phyloP scores from a whole-genome alignment of 116 monocot species.

The Papilionanthe hybrid region DNA sequence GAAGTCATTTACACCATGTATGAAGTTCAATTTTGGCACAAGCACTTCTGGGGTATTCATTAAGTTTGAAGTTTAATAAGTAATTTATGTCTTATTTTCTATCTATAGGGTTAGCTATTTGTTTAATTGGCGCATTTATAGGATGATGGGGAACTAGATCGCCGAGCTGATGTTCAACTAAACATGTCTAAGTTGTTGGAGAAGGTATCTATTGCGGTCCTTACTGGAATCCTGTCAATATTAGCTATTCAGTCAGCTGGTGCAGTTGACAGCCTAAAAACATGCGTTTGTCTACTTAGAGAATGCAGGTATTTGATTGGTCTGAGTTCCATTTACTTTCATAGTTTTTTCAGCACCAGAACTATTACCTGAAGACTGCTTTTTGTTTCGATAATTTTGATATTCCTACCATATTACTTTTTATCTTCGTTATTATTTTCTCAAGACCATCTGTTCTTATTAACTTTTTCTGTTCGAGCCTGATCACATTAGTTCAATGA shows the following conservation, averaged over 20 bases:
- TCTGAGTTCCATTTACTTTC: too few species aligned
- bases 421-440: background rate
- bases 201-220: constrained; percentile 22
- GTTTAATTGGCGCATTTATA: background rate
- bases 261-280: constrained; percentile 80
- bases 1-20: constrained; percentile 8
- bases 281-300: constrained; percentile 78
- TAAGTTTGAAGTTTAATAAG: background rate
- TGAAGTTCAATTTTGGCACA: constrained; percentile 3
- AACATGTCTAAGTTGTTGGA: constrained; percentile 22
- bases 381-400: background rate
- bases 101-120: background rate
- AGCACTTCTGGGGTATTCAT: constrained; percentile 20
- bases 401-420: background rate
- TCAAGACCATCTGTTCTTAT: background rate
- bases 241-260: constrained; percentile 55
- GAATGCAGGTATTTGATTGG: constrained; percentile 72
- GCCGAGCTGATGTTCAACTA: background rate
- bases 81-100: background rate
- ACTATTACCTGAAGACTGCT: background rate
- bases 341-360: background rate
- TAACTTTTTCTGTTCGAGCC: background rate
- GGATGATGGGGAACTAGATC: constrained; percentile 16
- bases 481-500: background rate
- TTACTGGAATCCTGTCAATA: constrained; percentile 45